Percentiles rank a stretch among this genome's conserved stretches.
These are phyloP conservation scores for Arachis stenosperma DNA, from an alignment of 306 rosid species.

Conservation along the genomic window DNA sequence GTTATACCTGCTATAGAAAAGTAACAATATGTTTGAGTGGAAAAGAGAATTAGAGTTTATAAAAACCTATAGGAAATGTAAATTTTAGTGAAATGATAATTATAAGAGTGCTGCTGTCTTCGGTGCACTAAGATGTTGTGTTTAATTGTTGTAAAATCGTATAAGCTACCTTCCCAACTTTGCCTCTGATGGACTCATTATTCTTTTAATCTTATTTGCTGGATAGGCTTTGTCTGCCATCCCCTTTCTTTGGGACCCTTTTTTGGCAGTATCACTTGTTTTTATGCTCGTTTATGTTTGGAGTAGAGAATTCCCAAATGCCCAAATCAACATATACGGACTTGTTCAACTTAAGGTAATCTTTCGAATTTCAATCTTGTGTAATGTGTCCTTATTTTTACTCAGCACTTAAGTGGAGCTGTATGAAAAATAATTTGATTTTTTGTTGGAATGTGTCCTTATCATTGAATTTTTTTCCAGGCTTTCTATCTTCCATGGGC, in stretches of 20 bases:
- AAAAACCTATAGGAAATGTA: conserved; percentile 6
- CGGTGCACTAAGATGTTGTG: background rate
- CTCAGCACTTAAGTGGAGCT: conserved; percentile 25
- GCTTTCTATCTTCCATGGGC: conserved; percentile 99
- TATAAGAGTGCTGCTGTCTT: background rate
- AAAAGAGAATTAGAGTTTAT: conserved; percentile 14
- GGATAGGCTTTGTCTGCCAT: conserved; percentile 69
- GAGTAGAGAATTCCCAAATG: conserved; percentile 98
- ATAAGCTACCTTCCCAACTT: conserved; percentile 4
- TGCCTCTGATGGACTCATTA: conserved; percentile 25
- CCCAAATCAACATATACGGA: conserved; percentile 84
- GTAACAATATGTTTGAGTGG: conserved; percentile 11
- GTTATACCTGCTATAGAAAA: background rate
- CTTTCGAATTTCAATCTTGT: conserved; percentile 18
- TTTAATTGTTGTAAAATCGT: conserved; percentile 25
- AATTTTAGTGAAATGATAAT: conserved; percentile 29
- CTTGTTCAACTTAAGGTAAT: conserved; percentile 87
- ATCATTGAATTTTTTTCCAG: conserved; percentile 48
- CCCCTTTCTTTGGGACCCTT: conserved; percentile 62
- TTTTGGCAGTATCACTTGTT: conserved; percentile 84
- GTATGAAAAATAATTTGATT: conserved; percentile 15
- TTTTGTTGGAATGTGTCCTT: conserved; percentile 34
- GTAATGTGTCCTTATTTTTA: conserved; percentile 11
- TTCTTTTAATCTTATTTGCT: conserved; percentile 23
- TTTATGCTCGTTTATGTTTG: conserved; percentile 93